These are phyloP conservation scores for Lepidium aucheri DNA, from an alignment of 345 rosid species.

Conservation along the genomic window DNA sequence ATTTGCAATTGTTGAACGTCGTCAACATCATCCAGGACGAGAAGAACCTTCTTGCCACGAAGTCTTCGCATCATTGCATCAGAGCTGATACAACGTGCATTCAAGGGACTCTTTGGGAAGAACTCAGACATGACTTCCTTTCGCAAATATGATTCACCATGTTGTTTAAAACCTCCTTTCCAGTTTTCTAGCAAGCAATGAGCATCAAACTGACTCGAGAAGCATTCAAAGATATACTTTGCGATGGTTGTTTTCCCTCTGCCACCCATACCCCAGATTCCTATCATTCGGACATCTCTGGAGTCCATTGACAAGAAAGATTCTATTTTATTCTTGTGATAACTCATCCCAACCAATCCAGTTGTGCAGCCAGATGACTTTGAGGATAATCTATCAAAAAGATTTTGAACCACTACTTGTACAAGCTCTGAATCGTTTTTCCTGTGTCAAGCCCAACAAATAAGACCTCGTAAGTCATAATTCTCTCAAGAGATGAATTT, in stretches of 20 bases:
- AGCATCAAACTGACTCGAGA: background rate
- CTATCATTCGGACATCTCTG: conserved; percentile 18
- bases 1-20: background rate
- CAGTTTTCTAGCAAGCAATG: background rate
- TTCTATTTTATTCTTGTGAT: background rate
- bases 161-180: background rate
- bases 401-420: background rate
- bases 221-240: background rate
- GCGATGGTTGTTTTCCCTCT: conserved; percentile 22
- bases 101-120: background rate
- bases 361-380: background rate
- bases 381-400: background rate
- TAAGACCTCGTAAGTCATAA: background rate
- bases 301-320: background rate
- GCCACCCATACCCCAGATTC: conserved; percentile 26
- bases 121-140: background rate
- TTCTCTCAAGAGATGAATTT: too few species aligned
- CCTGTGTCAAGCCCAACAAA: background rate
- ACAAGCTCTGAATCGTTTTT: conserved; percentile 3
- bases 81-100: background rate
- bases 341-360: conserved; percentile 11
- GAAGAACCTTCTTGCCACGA: conserved; percentile 18
- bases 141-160: background rate
- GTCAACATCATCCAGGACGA: conserved; percentile 20
- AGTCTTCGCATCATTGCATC: background rate